These are phyloP conservation scores for Schwanniomyces polymorphus DNA, from an alignment of 805 yeast genomes.

Conservation along the genomic window DNA sequence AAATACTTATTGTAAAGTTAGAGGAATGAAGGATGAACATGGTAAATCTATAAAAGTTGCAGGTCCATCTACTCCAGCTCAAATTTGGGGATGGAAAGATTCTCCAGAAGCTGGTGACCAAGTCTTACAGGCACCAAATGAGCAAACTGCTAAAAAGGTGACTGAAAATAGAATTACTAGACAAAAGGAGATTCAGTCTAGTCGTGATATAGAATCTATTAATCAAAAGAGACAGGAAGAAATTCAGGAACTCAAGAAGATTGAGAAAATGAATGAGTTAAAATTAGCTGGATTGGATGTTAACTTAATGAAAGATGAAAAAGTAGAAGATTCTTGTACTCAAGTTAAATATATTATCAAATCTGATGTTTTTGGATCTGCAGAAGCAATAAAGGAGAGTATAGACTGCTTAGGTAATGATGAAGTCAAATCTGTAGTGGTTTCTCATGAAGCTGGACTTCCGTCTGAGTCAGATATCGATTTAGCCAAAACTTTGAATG, in stretches of 20 bases:
- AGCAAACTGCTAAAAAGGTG: slow-evolving; percentile 73
- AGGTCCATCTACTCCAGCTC: slow-evolving; percentile 87
- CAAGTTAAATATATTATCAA: slow-evolving; percentile 66
- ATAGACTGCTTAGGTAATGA: slow-evolving; percentile 83
- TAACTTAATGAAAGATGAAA: slow-evolving; percentile 37
- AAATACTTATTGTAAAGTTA: slow-evolving; percentile 79
- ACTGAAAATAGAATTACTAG: slow-evolving; percentile 61
- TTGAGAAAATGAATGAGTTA: slow-evolving; percentile 56
- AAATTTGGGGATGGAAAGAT: slow-evolving; percentile 91
- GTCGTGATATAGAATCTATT: slow-evolving; percentile 64
- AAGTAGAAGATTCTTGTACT: slow-evolving; percentile 17
- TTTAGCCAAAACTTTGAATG: slow-evolving; percentile 45
- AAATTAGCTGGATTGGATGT: slow-evolving; percentile 59
- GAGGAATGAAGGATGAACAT: slow-evolving; percentile 71
- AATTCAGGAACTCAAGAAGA: slow-evolving; percentile 50
- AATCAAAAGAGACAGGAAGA: slow-evolving; percentile 65
- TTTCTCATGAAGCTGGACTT: slow-evolving; percentile 77
- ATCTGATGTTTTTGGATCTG: slow-evolving; percentile 93
- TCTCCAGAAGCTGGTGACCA: slow-evolving; percentile 90
- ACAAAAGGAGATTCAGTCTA: slow-evolving; percentile 53
- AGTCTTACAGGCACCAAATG: slow-evolving; percentile 73
- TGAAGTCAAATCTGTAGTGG: slow-evolving; percentile 69
- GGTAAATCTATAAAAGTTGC: slow-evolving; percentile 67
- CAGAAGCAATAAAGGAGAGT: slow-evolving; percentile 87
- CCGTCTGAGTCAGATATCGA: slow-evolving; percentile 51